Evolutionary conservation across 2,329 filamentous ascomycete genomes (phyloP), one percentile per base, ranked within the genome.

Genomic region (Niveomyces coronatus): DNA sequence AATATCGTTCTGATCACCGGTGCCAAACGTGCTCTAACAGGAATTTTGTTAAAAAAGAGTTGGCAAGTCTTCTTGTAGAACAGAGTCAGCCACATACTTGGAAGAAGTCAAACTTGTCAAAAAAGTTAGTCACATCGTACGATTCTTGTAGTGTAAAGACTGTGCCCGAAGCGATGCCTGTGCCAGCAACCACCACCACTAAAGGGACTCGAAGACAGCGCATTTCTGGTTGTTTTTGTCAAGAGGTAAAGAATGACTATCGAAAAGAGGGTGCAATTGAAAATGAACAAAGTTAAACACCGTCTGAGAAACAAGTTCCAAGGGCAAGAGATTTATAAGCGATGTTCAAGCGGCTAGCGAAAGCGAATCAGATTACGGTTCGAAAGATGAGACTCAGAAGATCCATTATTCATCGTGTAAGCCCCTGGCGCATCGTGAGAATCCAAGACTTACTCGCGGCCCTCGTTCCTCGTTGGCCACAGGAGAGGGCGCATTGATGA

Each of bases 81-180:
- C n/a, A n/a, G n/a, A n/a, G n/a, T n/a, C n/a, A n/a, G n/a, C n/a
- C 3, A 3, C 53, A 36, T 50, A 63, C 61, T 45, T 51, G 51
- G 39, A 60, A 55, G 50, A 69, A 69, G 30, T 54, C 41, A 45
- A 68, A 70, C 51, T 69, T 65, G 48, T 61, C 54, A 29, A 69
- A 65, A 51, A 71, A 70, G 55, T 70, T 70, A 24, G 28, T 24
- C 5, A 26, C 29, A 29, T 41, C 34, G 9, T 41, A 41, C 6
- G 39, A 5, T 19, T 41, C 39, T 16, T 28, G 13, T 3, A 32
- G 29, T 2, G 39, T 32, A 15, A 32, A 41, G 28, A 37, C 19
- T n/a, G 32, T 33, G 9, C 31, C 39, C 2, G 39, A 33, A n/a
- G 29, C 33, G 3, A 34, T 23, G 29, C 39, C 30, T 18, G 34